phyloP scores from a whole-genome alignment of 2,329 filamentous ascomycete genomes.

The Akanthomyces muscarius region DNA sequence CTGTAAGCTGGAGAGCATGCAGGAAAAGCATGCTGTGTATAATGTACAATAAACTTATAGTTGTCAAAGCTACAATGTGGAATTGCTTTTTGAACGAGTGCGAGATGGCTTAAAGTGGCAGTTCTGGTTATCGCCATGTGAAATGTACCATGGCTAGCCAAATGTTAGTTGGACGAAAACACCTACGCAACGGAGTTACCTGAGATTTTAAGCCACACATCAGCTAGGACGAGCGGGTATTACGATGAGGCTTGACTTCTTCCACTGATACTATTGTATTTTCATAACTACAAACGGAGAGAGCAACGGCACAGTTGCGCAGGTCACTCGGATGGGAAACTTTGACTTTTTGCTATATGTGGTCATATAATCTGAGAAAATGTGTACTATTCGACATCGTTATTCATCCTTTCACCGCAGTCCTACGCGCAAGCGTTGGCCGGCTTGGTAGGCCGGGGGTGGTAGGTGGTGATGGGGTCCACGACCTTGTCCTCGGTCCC shows the following conservation, averaged over 20 bases:
- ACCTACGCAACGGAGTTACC: too few species aligned
- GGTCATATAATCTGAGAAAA: background rate
- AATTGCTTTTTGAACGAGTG: background rate
- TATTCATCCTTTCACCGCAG: background rate
- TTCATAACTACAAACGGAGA: too few species aligned
- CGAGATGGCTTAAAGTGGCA: too few species aligned
- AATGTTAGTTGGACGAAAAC: too few species aligned
- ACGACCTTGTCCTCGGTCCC: slow-evolving; percentile 2
- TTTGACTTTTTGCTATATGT: background rate
- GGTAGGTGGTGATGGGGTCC: slow-evolving; percentile 13
- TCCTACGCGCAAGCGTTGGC: background rate
- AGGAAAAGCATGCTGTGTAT: slow-evolving; percentile 7
- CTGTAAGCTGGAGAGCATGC: slow-evolving; percentile 3
- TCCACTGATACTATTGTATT: background rate
- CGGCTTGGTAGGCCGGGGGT: background rate
- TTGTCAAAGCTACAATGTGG: background rate
- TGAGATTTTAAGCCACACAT: too few species aligned
- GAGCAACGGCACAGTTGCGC: too few species aligned
- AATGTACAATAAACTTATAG: slow-evolving; percentile 13
- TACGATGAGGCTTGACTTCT: background rate
- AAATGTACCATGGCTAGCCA: too few species aligned
- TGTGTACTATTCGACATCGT: background rate
- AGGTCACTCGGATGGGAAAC: too few species aligned
- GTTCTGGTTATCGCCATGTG: background rate
- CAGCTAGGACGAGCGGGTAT: too few species aligned